Evolutionary conservation across 805 yeast species (phyloP).

Genomic region (Spencermartinsiella europaea): DNA sequence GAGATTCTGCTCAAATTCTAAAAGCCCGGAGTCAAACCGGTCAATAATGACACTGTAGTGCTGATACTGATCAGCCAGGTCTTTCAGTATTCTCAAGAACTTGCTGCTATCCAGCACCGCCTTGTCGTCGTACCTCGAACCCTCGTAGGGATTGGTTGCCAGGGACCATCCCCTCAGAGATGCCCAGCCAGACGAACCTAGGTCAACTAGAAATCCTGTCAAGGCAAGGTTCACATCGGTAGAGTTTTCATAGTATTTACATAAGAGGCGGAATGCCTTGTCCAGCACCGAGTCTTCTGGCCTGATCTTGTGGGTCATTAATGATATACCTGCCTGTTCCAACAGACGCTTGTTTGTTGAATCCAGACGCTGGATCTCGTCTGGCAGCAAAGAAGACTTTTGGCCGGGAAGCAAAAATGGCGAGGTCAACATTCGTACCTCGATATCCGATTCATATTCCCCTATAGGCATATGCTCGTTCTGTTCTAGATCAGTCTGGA

Average conservation of each 20-base stretch:
- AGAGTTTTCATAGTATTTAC: conserved; percentile 22
- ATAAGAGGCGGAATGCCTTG: conserved; percentile 1
- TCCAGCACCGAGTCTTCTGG: conserved; percentile 9
- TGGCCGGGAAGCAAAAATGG: conserved; percentile 10
- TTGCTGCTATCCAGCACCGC: background rate
- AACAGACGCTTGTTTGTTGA: background rate
- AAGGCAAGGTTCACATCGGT: conserved; percentile 26
- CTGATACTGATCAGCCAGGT: conserved; percentile 14
- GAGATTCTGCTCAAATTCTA: conserved; percentile 8
- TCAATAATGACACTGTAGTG: conserved; percentile 9
- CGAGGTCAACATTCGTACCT: conserved; percentile 4
- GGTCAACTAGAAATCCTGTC: conserved; percentile 23
- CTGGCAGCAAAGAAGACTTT: conserved; percentile 5
- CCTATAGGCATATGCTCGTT: background rate
- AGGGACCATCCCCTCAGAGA: conserved; percentile 22
- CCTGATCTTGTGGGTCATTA: conserved; percentile 3
- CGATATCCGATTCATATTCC: conserved; percentile 9
- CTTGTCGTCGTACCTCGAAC: conserved; percentile 9
- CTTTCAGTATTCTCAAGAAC: conserved; percentile 6
- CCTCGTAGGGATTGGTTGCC: background rate
- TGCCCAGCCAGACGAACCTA: conserved; percentile 23
- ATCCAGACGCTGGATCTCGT: conserved; percentile 9
- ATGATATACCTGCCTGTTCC: background rate
- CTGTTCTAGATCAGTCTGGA: conserved; percentile 5
- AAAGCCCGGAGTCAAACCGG: conserved; percentile 10